Base-by-base conservation (phyloP, 164 flowering plant species). In the Akebia trifoliata region DNA sequence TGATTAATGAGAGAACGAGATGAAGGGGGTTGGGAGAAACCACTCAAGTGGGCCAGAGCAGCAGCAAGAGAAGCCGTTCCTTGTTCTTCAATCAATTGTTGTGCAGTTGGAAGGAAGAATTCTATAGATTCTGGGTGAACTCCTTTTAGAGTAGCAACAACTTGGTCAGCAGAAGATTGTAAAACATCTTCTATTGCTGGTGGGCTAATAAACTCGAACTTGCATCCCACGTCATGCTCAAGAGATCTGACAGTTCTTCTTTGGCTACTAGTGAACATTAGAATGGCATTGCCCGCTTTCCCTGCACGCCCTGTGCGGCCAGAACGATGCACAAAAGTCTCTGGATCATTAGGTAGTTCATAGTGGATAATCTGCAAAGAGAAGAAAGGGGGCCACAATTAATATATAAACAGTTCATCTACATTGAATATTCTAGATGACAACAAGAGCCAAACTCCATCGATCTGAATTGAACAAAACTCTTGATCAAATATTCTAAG, bases 291-390 rank as follows among this genome's bases (percentile, higher is more conserved):
- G 50, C 99, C 99, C 74, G 79, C 87, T 74, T 94, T 94, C 49
- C 99, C 97, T 40, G 99, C 99, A 66, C 97, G 96, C 29, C 99
- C 99, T 53, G 99, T 94, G 21, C 99, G 92, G 30, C 99, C 99
- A 68, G 99, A 94, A 12, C 99, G 97, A 66, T 94, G 99, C 60
- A 94, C 99, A 76, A 94, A 94, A 29, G 99, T 90, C 63, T 94
- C 99, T 57, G 99, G 77, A 78, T 90, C 99, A 73, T 90, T 94
- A 24, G 99, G 99, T 58, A 94, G 75, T 57, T 94, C 99, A 79
- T 90, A 90, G 60, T 94, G 99, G 66, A 94, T 87, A 59, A 94
- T 40, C 99, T 93, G 76, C 49, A 76, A 31, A 58, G 61, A 50
- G 28, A 39, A n/a, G 18, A 42, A 55, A 14, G 18, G 43, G 25